A percentile compares a stretch with the other conserved stretches of the same genome.
phyloP scores from a whole-genome alignment of 257 asterid species.

The Osmanthus fragrans region DNA sequence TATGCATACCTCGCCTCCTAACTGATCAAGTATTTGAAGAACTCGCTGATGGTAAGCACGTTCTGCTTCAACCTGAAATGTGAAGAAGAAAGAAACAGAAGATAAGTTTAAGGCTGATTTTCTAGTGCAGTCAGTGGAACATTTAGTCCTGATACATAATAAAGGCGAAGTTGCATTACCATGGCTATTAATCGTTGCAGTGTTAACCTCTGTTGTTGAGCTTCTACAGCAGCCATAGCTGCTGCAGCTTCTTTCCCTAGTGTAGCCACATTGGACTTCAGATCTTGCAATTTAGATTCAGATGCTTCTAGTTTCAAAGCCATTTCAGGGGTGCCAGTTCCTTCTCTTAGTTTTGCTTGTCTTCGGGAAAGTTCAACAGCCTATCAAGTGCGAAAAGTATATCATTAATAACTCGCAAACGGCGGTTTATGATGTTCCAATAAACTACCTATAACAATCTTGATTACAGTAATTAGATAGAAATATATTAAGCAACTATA shows the following conservation, averaged over 20 bases:
- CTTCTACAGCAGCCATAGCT: constrained; percentile 99
- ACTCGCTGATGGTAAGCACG: constrained; percentile 89
- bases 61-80: constrained; percentile 86
- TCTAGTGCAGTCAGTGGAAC: neutral
- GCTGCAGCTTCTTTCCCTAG: constrained; percentile 98
- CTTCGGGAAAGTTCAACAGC: constrained; percentile 91
- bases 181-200: constrained; percentile 86
- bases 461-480: neutral
- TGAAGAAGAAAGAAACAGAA: constrained; percentile 15
- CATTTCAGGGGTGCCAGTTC: constrained; percentile 82
- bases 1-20: constrained; percentile 83
- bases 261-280: constrained; percentile 73
- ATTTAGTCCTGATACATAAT: neutral
- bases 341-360: constrained; percentile 91
- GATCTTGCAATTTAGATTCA: constrained; percentile 82
- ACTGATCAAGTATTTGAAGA: constrained; percentile 88
- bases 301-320: constrained; percentile 85
- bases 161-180: constrained; percentile 45
- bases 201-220: constrained; percentile 94
- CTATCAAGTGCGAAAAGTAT: constrained; percentile 61
- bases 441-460: constrained; percentile 10
- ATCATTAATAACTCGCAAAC: constrained; percentile 26
- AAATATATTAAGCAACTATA: constrained; percentile 13
- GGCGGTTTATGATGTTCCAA: constrained; percentile 21
- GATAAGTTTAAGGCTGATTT: constrained; percentile 5